A percentile compares a stretch with the other conserved stretches of the same genome.
Conservation (phyloP, 495 filamentous ascomycete species). For the Neurospora cerealis region DNA sequence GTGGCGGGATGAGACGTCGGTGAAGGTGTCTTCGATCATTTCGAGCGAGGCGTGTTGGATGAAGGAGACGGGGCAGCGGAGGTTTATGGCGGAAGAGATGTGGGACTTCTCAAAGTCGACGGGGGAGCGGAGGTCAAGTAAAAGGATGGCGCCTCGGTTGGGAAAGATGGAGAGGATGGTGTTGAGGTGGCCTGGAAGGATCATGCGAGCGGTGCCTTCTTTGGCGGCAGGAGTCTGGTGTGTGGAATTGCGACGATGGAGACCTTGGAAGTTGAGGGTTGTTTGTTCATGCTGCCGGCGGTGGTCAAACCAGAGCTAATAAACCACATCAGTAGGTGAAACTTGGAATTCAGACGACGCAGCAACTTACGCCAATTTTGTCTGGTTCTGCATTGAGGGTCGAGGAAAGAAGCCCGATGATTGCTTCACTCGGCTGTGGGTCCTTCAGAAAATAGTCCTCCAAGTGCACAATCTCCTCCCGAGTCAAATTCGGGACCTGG, state of each 20-base stretch:
- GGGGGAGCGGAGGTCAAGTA: conserved; percentile 35
- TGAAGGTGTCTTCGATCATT: conserved; percentile 38
- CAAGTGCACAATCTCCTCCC: conserved; percentile 13
- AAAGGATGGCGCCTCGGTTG: conserved; percentile 22
- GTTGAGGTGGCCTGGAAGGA: conserved; percentile 37
- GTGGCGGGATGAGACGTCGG: conserved; percentile 32
- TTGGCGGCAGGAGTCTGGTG: conserved; percentile 13
- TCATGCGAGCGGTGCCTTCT: conserved; percentile 26
- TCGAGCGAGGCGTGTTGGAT: conserved; percentile 31
- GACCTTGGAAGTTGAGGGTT: conserved; percentile 26
- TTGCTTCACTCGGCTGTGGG: conserved; percentile 24
- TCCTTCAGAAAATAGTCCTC: conserved; percentile 36
- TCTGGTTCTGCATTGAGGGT: conserved; percentile 29
- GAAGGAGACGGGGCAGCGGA: conserved; percentile 34
- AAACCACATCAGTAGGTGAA: not conserved
- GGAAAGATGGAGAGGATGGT: conserved; percentile 36
- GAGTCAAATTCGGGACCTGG: not conserved
- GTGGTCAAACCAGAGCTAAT: conserved; percentile 34
- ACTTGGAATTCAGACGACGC: too few relatives aligned
- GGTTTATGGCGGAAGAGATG: conserved; percentile 37
- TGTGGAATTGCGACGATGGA: conserved; percentile 16
- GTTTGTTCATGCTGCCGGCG: conserved; percentile 32
- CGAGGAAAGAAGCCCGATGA: conserved; percentile 31
- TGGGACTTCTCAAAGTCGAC: conserved; percentile 36
- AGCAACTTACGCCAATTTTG: conserved; percentile 19